A percentile compares a stretch with the other conserved stretches of the same genome.
Conservation (phyloP, 306 rosid species). For the Fagus sylvatica region DNA sequence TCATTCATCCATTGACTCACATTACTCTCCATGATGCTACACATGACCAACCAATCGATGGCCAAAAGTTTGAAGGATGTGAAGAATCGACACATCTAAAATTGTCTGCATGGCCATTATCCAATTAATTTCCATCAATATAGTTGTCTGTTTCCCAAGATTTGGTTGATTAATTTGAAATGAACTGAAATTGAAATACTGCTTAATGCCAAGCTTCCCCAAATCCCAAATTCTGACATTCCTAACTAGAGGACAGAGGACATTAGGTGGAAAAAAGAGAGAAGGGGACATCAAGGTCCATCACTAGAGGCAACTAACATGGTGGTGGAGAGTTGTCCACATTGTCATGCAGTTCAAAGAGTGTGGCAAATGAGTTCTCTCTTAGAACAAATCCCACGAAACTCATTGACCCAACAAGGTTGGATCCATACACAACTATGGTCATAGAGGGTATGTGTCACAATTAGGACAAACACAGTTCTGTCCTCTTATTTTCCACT, state of each 20-base stretch:
- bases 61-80: not conserved
- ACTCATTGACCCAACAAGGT: conserved; percentile 47
- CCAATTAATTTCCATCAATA: not conserved
- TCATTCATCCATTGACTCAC: not conserved
- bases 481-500: conserved; percentile 44
- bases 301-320: conserved; percentile 48
- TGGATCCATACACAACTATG: conserved; percentile 32
- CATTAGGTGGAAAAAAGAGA: conserved; percentile 35
- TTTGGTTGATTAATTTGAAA: conserved; percentile 15
- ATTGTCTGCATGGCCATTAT: not conserved
- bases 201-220: conserved; percentile 9
- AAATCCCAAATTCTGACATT: not conserved
- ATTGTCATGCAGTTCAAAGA: conserved; percentile 36
- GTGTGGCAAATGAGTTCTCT: conserved; percentile 21
- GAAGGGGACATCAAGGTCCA: conserved; percentile 40
- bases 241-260: conserved; percentile 28
- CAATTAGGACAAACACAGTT: conserved; percentile 34
- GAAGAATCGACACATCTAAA: not conserved
- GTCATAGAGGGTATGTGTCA: conserved; percentile 4
- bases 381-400: conserved; percentile 36
- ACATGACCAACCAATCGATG: not conserved
- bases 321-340: conserved; percentile 51
- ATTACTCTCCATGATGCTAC: not conserved
- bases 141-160: conserved; percentile 22
- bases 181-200: conserved; percentile 10